Evolutionary conservation across 345 rosid genomes (phyloP), one percentile per base, ranked within the genome.

Genomic region (Tarenaya hassleriana): DNA sequence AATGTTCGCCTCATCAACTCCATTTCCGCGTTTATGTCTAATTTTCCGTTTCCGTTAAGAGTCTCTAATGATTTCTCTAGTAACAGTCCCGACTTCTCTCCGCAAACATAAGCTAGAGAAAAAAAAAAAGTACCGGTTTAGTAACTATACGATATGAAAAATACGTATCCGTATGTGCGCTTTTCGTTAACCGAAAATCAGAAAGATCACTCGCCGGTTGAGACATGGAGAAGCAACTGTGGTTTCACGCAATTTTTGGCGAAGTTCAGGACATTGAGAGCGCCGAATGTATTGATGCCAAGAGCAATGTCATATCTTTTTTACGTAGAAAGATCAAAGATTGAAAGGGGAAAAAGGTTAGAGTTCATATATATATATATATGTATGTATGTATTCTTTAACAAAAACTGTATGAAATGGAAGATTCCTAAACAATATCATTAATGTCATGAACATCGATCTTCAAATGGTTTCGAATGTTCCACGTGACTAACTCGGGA

Each of bases 251-350:
- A 86, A 50, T 70, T 75, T 51, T 69, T 75, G 48, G 82, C 82
- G 47, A 86, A 86, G 58, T 68, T 62, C 8, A 67, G 45, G 16
- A 80, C 76, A 57, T 80, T 52, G 47, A 63, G 75, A 6, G 80
- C 78, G 46, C 95, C 88, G 49, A 80, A 39, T 21, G 92, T 74
- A 56, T 86, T 83, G 44, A 80, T 62, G 10, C 49, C 70, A 45
- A 80, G 73, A 11, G 86, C 77, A 43, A 74, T 71, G 60, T 84
- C 89, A 52, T 84, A 88, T 56, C 94, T 87, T 64, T 62, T 8
- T 42, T 15, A 31, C 8, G 1, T 7, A 41, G 1, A 19, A 4
- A 6, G 7, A 16, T 1, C 12, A 40, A 24, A 19, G n/a, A n/a
- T n/a, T n/a, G n/a, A n/a, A n/a, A n/a, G n/a, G n/a, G n/a, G n/a